These are phyloP conservation scores for Fusarium pininemorale DNA, from an alignment of 2,329 filamentous ascomycete species.

Conservation along the genomic window DNA sequence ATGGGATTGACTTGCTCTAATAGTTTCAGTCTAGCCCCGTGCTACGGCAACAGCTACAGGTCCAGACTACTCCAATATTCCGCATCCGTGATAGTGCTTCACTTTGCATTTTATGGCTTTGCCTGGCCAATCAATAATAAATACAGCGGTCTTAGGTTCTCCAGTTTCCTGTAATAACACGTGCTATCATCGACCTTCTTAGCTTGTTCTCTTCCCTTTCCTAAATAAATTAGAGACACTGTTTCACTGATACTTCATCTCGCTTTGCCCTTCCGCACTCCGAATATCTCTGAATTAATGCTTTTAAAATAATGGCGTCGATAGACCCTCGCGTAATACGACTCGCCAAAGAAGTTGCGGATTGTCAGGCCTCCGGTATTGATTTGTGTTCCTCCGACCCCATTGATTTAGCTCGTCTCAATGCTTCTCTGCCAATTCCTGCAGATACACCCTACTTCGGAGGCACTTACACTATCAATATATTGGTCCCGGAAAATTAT, in stretches of 20 bases:
- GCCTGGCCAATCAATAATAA: neutral
- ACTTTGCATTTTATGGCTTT: neutral
- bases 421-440: neutral
- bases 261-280: rapidly evolving
- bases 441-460: neutral
- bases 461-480: neutral
- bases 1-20: neutral
- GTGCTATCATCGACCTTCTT: neutral
- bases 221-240: neutral
- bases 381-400: rapidly evolving
- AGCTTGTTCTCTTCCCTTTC: neutral
- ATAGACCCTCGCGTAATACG: neutral
- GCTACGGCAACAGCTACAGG: no score
- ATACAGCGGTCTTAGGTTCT: rapidly evolving
- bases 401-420: neutral
- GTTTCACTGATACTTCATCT: neutral
- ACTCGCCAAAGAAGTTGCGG: neutral
- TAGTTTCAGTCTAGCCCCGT: neutral
- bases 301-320: neutral
- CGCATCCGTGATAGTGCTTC: neutral
- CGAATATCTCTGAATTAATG: neutral
- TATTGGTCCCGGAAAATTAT: neutral
- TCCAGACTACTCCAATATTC: neutral
- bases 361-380: neutral
- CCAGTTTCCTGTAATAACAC: neutral